Conservation (phyloP, 192 early-diverging fungal species). For the Martensiomyces pterosporus region DNA sequence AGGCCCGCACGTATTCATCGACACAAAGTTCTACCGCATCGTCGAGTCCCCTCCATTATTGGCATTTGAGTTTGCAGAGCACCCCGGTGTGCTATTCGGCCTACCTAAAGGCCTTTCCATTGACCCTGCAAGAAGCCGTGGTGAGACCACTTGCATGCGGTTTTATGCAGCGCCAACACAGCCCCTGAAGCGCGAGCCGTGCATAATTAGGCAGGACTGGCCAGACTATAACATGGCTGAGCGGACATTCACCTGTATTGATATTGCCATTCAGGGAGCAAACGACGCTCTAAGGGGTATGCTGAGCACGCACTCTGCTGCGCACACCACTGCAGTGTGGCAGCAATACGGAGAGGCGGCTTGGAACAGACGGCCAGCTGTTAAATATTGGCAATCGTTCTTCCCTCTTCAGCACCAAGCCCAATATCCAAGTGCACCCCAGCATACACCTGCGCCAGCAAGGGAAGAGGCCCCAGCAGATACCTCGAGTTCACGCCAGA, state of each 20-base stretch:
- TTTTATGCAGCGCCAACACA: slow-evolving; percentile 16
- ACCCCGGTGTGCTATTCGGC: slow-evolving; percentile 43
- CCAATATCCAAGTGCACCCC: background rate
- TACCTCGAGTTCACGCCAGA: too few species aligned
- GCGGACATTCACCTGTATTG: slow-evolving; percentile 13
- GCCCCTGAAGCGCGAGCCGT: slow-evolving; percentile 5
- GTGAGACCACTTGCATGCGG: slow-evolving; percentile 11
- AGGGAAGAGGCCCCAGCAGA: too few species aligned
- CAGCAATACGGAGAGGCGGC: slow-evolving; percentile 21
- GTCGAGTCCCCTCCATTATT: slow-evolving; percentile 15
- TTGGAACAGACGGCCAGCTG: slow-evolving; percentile 13
- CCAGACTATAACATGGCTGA: slow-evolving; percentile 13
- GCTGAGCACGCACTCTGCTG: slow-evolving; percentile 8
- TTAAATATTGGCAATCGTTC: slow-evolving; percentile 23
- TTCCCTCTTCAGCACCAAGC: slow-evolving; percentile 9
- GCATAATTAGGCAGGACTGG: slow-evolving; percentile 16
- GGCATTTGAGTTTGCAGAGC: slow-evolving; percentile 58
- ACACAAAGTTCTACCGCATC: slow-evolving; percentile 46
- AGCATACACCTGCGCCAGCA: slow-evolving; percentile 14
- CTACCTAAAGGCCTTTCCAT: slow-evolving; percentile 57
- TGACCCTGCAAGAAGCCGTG: slow-evolving; percentile 21
- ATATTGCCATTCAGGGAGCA: slow-evolving; percentile 10
- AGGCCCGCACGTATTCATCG: slow-evolving; percentile 53
- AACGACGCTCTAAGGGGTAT: slow-evolving; percentile 1
- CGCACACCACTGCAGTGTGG: slow-evolving; percentile 14